phyloP scores from a whole-genome alignment of 495 filamentous ascomycete genomes.

The Aspergillus conjunctus region DNA sequence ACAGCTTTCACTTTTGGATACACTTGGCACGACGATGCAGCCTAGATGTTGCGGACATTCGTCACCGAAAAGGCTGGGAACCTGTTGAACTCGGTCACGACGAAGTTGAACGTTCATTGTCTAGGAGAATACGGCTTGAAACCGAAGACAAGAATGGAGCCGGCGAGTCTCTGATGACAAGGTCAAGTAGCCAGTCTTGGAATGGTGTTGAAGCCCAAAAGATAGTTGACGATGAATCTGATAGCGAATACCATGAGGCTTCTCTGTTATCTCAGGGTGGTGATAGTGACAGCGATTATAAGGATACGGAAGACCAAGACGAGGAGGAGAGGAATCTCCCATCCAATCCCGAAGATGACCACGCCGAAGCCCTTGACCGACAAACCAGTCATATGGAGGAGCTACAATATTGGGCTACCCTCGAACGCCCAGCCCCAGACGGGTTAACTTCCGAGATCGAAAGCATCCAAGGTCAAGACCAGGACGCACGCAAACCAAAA shows the following conservation, averaged over 20 bases:
- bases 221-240: background rate
- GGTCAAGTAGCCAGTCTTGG: too few relatives aligned
- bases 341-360: slow-evolving; percentile 45
- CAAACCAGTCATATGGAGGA: slow-evolving; percentile 57
- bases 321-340: slow-evolving; percentile 14
- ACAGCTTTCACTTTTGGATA: slow-evolving; percentile 58
- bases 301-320: slow-evolving; percentile 9
- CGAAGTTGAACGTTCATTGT: slow-evolving; percentile 57
- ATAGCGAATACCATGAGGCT: background rate
- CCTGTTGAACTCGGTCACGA: slow-evolving; percentile 48
- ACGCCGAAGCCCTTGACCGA: slow-evolving; percentile 58
- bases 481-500: slow-evolving; percentile 21
- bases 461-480: slow-evolving; percentile 22
- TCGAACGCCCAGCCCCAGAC: slow-evolving; percentile 38
- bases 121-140: slow-evolving; percentile 19
- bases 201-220: too few relatives aligned
- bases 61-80: slow-evolving; percentile 34
- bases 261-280: background rate
- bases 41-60: slow-evolving; percentile 55
- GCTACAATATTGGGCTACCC: slow-evolving; percentile 52
- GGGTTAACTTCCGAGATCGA: slow-evolving; percentile 17
- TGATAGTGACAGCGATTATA: too few relatives aligned
- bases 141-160: slow-evolving; percentile 28
- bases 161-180: background rate
- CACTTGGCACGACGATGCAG: slow-evolving; percentile 58